Base-by-base conservation (phyloP, 2,329 filamentous ascomycete genomes). In the Thelonectria discophora region DNA sequence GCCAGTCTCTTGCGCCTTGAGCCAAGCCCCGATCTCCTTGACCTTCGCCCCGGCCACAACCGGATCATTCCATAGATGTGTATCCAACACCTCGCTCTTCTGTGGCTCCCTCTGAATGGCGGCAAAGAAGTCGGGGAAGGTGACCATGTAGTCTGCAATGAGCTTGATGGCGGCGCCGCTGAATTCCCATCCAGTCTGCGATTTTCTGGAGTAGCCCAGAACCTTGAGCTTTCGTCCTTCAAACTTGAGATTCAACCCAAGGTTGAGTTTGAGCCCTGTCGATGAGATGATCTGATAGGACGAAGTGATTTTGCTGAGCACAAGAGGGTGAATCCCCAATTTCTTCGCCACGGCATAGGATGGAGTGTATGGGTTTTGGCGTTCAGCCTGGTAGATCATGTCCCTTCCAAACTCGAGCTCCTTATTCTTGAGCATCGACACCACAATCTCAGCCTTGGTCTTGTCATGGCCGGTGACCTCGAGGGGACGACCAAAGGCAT, bases 171-270 rank as follows among this genome's bases (percentile, higher is more conserved):
- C 94, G 68, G 92, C 90, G 51, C 87, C 85, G 72, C 94, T 97
- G 76, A 97, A 99, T 77, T 99, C 95, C 96, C 96, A 99, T 6
- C 96, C 95, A 27, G 88, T 90, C 12, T 88, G 83, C 4, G 89
- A 89, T 73, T 95, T 95, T 70, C 93, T 90, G 21, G 94, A 97
- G 77, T 97, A 99, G 1, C 95, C 95, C 32, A 99, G 80, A 7
- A 99, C 95, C 80, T 99, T 99, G 69, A 94, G 85, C 78, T 97
- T 97, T 79, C 92, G 94, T 2, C 88, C 92, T 75, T 99, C 95
- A 62, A 99, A 99, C 76, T 99, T 99, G 68, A 99, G 84, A 73
- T 99, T 99, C 63, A 99, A 83, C 0, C 95, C 95, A 21, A 99
- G 81, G 71, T 99, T 99, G 64, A 97, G 84, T 70, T 92, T 91